Evolutionary conservation across 2,329 filamentous ascomycete species (phyloP).

Genomic region (Fusarium circinatum): DNA sequence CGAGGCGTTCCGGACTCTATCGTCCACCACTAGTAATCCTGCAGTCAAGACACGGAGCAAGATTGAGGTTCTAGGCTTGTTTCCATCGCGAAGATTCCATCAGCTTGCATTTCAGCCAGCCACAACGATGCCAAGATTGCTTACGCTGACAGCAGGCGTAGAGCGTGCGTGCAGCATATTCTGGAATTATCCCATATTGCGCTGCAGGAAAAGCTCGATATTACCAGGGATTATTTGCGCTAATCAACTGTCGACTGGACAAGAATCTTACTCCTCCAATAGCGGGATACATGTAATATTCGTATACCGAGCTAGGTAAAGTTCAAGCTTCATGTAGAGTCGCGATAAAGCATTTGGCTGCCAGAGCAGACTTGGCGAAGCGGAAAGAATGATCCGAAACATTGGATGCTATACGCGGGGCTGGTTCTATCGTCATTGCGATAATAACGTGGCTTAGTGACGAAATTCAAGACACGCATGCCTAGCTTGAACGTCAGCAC

Average conservation of each 20-base stretch:
- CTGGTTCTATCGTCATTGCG: neutral
- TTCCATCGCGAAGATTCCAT: too few relatives aligned
- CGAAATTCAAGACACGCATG: neutral
- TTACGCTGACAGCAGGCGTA: neutral
- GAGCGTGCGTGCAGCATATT: accelerated
- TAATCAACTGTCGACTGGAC: accelerated
- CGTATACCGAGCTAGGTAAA: neutral
- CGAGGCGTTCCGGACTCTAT: neutral
- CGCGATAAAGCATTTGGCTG: neutral
- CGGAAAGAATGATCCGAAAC: too few relatives aligned
- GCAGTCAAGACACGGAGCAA: neutral
- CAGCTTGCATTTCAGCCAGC: neutral
- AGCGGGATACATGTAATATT: neutral
- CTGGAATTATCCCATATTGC: neutral
- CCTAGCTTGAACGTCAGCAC: neutral
- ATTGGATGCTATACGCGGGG: neutral
- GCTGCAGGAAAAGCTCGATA: neutral
- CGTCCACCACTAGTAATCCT: neutral
- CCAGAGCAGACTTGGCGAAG: neutral
- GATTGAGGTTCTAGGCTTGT: neutral
- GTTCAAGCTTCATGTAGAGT: too few relatives aligned
- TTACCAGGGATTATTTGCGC: accelerated
- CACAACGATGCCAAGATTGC: neutral
- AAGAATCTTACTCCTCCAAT: neutral
- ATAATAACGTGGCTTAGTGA: neutral